Evolutionary conservation across 2,329 filamentous ascomycete species (phyloP).

Genomic region (Diaporthe vexans): DNA sequence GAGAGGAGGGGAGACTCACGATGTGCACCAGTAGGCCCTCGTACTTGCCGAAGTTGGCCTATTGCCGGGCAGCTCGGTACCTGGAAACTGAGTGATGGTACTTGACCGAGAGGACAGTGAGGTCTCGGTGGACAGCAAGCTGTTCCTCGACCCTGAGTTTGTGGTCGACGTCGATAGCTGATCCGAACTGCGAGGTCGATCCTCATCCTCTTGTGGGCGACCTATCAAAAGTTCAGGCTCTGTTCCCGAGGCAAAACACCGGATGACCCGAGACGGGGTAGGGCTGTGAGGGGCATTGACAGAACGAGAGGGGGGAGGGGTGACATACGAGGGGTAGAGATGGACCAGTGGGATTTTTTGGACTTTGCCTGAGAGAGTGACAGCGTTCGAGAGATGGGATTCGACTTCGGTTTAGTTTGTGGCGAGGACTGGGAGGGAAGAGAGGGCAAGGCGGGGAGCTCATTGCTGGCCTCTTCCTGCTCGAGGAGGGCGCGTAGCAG

Average conservation of each 20-base stretch:
- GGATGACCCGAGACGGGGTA: conserved; percentile 4
- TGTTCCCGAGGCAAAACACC: conserved; percentile 3
- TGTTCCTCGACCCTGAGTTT: conserved; percentile 63
- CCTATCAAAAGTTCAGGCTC: conserved; percentile 24
- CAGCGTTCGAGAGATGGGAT: conserved; percentile 35
- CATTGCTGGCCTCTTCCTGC: conserved; percentile 45
- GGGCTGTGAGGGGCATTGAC: not conserved
- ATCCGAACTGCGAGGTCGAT: conserved; percentile 38
- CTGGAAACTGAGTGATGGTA: conserved; percentile 50
- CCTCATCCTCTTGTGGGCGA: conserved; percentile 37
- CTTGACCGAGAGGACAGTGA: conserved; percentile 52
- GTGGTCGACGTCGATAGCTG: conserved; percentile 42
- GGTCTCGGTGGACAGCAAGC: conserved; percentile 58
- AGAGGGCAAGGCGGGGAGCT: conserved; percentile 32
- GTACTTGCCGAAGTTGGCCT: conserved; percentile 49
- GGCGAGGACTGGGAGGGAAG: conserved; percentile 34
- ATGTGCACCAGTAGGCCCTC: conserved; percentile 70
- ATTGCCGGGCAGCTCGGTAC: conserved; percentile 54
- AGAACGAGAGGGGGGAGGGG: not conserved
- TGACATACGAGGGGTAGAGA: conserved; percentile 35
- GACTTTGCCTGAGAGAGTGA: conserved; percentile 37
- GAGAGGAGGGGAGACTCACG: conserved; percentile 50
- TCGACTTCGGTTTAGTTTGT: conserved; percentile 33
- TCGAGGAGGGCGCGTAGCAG: conserved; percentile 52
- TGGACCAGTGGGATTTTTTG: conserved; percentile 37